Base-by-base conservation (phyloP, 129 eudicot genomes). In the Pittosporum tobira region DNA sequence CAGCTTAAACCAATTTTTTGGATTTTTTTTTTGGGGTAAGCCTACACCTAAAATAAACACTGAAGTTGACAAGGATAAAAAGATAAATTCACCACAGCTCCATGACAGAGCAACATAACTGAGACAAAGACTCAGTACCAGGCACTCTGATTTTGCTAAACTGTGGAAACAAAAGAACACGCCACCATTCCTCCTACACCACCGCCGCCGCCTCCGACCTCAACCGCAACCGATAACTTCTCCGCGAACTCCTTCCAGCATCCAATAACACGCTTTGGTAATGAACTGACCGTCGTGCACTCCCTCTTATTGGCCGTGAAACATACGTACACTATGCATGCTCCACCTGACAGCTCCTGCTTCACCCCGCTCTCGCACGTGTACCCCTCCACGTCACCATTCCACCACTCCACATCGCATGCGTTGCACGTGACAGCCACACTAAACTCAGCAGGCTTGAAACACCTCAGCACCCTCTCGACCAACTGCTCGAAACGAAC, bases 331-430 rank as follows among this genome's bases (percentile, higher is more conserved):
- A 51, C 67, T 2, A 69, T 44, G 47, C 56, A 59, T 12, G 72
- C 72, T 16, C 75, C 80, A 29, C 80, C 67, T 5, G 72, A 56
- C 59, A 75, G 12, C 62, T 69, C 80, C 57, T 75, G 75, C 47
- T 52, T 59, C 53, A 75, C 80, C 19, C 44, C 68, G 7, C 48
- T 22, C 5, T 34, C 16, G n/a, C 75, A 75, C 9, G 31, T 36
- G 51, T 63, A 75, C 27, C 75, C 72, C 5, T 65, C 68, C 26
- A 67, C 61, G 58, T 29, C 72, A 44, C 37, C 71, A 0, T 19
- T 52, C 44, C 30, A 45, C 67, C 68, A 42, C 1, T 49, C 71
- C 25, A 14, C 62, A 0, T n/a, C 73, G 8, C 58, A 37, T 0
- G 51, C 72, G 1, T 7, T 46, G 48, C 64, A 70, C 24, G 76